Percentiles rank a stretch among this genome's conserved stretches.
Conservation (phyloP, 2,329 filamentous ascomycete species). For the Aciculosporium take region DNA sequence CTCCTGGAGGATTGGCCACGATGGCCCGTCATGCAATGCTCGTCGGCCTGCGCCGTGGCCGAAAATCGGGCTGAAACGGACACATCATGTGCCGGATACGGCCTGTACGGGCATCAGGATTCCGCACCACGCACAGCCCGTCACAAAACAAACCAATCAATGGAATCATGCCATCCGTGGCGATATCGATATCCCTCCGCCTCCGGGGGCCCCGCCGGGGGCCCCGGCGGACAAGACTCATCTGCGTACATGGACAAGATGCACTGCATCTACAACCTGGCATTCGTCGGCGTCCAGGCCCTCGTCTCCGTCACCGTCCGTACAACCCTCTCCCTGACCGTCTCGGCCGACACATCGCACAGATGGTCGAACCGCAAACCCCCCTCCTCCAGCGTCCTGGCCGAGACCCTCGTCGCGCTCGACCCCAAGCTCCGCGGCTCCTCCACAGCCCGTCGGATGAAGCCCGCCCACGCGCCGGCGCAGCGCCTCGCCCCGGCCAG, state of each 20-base stretch:
- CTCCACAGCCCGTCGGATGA: conserved; percentile 32
- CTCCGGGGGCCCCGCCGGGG: too few relatives aligned
- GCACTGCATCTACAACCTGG: conserved; percentile 18
- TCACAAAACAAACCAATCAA: too few relatives aligned
- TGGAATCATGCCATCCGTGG: too few relatives aligned
- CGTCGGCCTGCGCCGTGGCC: too few relatives aligned
- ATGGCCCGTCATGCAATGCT: too few relatives aligned
- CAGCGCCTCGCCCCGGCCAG: conserved; percentile 34
- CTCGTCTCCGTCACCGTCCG: conserved; percentile 11
- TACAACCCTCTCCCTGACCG: conserved; percentile 26
- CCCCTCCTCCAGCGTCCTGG: conserved; percentile 36
- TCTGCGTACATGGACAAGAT: background rate
- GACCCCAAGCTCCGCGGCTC: conserved; percentile 20
- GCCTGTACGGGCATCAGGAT: too few relatives aligned
- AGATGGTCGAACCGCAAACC: conserved; percentile 28
- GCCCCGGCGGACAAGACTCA: too few relatives aligned
- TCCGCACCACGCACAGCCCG: too few relatives aligned
- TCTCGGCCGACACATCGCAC: conserved; percentile 27
- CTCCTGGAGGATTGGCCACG: too few relatives aligned
- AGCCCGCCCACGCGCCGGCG: conserved; percentile 40
- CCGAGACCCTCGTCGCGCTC: conserved; percentile 31
- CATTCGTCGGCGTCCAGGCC: conserved; percentile 6
- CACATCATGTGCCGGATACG: too few relatives aligned
- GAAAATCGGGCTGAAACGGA: too few relatives aligned
- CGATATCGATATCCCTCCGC: too few relatives aligned